phyloP scores from a whole-genome alignment of 1,284 basidiomycete genomes.

The Trametes hirsuta region DNA sequence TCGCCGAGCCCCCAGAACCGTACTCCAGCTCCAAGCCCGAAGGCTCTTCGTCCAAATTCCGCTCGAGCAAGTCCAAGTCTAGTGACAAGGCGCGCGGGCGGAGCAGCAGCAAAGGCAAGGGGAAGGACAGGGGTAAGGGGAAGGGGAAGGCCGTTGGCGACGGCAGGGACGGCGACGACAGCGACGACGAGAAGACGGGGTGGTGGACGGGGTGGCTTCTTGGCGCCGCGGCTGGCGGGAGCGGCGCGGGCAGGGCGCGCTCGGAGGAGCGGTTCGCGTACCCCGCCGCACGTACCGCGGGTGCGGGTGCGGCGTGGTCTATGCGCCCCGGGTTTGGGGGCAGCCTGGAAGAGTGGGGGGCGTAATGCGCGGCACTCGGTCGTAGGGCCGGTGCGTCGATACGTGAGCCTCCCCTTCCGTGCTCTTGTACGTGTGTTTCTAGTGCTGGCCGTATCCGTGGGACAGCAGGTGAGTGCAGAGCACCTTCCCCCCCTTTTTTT shows the following conservation, averaged over 20 bases:
- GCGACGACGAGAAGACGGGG: conserved; percentile 33
- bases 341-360: conserved; percentile 34
- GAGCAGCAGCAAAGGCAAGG: conserved; percentile 25
- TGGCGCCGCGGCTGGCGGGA: conserved; percentile 27
- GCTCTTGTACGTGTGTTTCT: neutral
- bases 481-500: neutral
- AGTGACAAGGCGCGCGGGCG: conserved; percentile 24
- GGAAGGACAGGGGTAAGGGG: conserved; percentile 29
- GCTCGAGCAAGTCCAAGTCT: conserved; percentile 29
- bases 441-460: neutral
- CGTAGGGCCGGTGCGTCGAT: neutral
- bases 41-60: conserved; percentile 30
- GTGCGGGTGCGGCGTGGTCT: conserved; percentile 23
- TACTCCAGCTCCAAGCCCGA: conserved; percentile 42
- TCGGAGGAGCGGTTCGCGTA: conserved; percentile 28
- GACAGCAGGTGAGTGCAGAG: neutral
- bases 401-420: no score
- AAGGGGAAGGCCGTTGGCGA: conserved; percentile 28
- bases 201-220: conserved; percentile 60
- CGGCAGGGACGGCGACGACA: conserved; percentile 24
- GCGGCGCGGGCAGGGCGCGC: conserved; percentile 19
- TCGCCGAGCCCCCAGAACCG: conserved; percentile 71
- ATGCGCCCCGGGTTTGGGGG: conserved; percentile 29
- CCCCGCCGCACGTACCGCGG: conserved; percentile 17
- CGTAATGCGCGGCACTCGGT: conserved; percentile 6